Evolutionary conservation across 148 eudicot species (phyloP).

Genomic region (Vaccinium vitisidaea): DNA sequence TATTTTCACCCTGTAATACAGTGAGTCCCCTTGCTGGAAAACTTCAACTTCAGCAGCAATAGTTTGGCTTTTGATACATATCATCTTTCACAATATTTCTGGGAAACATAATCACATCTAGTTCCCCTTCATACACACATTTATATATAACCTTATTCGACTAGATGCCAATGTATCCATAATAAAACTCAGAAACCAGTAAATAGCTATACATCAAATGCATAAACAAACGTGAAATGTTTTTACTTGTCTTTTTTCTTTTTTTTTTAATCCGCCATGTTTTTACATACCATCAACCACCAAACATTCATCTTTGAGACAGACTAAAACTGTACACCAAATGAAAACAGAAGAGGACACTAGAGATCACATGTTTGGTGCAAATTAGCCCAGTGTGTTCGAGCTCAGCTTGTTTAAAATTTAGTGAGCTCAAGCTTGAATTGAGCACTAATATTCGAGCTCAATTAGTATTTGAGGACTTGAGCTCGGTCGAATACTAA

Average conservation of each 20-base stretch:
- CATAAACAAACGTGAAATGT: not conserved
- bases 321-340: not conserved
- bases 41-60: not conserved
- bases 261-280: no score
- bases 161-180: not conserved
- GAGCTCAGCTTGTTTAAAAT: no score
- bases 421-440: no score
- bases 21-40: not conserved
- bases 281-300: no score
- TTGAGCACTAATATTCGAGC: no score
- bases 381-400: no score
- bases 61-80: not conserved
- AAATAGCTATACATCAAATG: not conserved
- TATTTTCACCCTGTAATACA: not conserved
- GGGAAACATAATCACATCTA: not conserved
- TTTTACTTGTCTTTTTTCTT: not conserved
- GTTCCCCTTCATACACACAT: not conserved
- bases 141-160: not conserved
- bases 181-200: not conserved
- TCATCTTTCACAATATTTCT: not conserved
- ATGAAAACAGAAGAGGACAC: not conserved
- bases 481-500: no score
- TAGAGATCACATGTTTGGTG: no score
- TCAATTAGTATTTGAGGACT: no score
- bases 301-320: no score